phyloP scores from a whole-genome alignment of 1,284 basidiomycete species.

The Sporisorium iseilematis-ciliati region DNA sequence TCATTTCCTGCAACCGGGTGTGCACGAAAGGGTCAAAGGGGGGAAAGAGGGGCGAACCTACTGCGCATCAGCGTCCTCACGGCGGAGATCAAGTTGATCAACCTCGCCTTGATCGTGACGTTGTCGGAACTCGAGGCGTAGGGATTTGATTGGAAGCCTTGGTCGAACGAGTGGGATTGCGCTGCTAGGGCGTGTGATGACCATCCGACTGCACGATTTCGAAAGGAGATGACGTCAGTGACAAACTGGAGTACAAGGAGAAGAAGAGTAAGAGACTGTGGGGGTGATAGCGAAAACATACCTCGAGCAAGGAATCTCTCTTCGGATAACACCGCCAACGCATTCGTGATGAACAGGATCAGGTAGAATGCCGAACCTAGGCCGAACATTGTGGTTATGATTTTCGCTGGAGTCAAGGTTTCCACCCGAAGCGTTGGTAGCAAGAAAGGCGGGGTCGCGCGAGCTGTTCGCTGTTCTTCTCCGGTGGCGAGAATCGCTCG shows the following conservation, averaged over 20 bases:
- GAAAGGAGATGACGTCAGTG: neutral
- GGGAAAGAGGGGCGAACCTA: conserved; percentile 72
- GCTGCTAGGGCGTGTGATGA: conserved; percentile 70
- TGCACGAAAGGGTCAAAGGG: neutral
- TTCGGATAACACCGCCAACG: conserved; percentile 92
- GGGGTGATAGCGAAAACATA: conserved; percentile 72
- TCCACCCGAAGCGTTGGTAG: too few relatives aligned
- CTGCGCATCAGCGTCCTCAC: conserved; percentile 95
- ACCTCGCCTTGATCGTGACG: conserved; percentile 80
- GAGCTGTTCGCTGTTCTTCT: too few relatives aligned
- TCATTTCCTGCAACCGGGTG: neutral
- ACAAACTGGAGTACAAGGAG: neutral
- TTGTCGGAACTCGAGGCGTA: conserved; percentile 19
- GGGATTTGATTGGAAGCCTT: conserved; percentile 38
- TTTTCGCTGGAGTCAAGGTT: too few relatives aligned
- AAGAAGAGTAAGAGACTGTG: neutral
- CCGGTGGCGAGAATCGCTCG: too few relatives aligned
- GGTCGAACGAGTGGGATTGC: conserved; percentile 35
- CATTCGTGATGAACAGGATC: conserved; percentile 85
- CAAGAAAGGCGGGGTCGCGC: too few relatives aligned
- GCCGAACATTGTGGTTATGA: conserved; percentile 43
- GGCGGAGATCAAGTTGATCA: conserved; percentile 91
- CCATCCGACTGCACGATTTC: conserved; percentile 84
- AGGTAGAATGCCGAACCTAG: conserved; percentile 71
- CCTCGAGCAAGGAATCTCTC: conserved; percentile 93